Percentiles rank a stretch among this genome's conserved stretches.
phyloP scores from a whole-genome alignment of 768 basidiomycete genomes.

The Mycena epipterygia region DNA sequence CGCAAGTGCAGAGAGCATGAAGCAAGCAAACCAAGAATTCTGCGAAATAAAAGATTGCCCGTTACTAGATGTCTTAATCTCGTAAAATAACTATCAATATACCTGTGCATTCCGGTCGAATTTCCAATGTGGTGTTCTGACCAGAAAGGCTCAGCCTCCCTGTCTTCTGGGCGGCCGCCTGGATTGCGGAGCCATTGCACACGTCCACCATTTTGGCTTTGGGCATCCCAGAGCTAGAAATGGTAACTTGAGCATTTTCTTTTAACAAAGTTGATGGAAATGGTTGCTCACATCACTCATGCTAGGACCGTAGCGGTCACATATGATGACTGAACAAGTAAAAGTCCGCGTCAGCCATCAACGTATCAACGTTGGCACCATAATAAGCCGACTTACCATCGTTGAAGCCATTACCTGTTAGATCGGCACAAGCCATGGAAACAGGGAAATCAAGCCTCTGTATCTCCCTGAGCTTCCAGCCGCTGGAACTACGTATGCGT shows the following conservation, averaged over 20 bases:
- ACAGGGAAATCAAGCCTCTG: conserved; percentile 11
- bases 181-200: conserved; percentile 11
- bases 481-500: background rate
- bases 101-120: conserved; percentile 19
- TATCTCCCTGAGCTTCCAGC: conserved; percentile 9
- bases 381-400: background rate
- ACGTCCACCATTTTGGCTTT: conserved; percentile 13
- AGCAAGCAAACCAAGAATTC: conserved; percentile 1
- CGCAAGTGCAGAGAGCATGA: background rate
- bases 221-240: conserved; percentile 15
- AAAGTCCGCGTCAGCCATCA: background rate
- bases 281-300: conserved; percentile 1
- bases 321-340: conserved; percentile 10
- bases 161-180: background rate
- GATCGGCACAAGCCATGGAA: conserved; percentile 2
- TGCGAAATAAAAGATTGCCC: background rate
- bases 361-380: background rate
- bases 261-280: background rate
- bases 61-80: background rate
- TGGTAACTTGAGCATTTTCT: background rate
- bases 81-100: background rate
- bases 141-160: background rate
- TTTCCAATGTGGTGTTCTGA: conserved; percentile 7
- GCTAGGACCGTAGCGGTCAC: conserved; percentile 16
- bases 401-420: conserved; percentile 8